Conservation (phyloP, 2,329 filamentous ascomycete species). For the Penicillium hesseltinei region DNA sequence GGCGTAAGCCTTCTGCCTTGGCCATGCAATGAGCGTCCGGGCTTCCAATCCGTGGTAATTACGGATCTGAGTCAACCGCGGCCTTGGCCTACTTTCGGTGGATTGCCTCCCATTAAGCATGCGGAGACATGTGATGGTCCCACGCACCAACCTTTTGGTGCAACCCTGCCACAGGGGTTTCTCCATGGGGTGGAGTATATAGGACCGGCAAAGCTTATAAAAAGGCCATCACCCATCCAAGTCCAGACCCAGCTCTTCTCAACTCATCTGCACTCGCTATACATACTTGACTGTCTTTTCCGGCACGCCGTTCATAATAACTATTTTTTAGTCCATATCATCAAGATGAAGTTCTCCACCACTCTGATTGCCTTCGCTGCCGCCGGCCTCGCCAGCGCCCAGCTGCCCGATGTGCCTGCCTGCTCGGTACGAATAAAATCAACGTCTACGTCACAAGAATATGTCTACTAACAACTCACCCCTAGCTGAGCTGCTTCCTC, state of each 20-base stretch:
- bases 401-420: constrained; percentile 45
- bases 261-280: constrained; percentile 18
- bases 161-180: constrained; percentile 9
- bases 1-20: constrained; percentile 14
- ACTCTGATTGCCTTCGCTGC: constrained; percentile 40
- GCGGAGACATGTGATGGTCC: constrained; percentile 16
- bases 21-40: constrained; percentile 10
- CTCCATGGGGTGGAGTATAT: neutral
- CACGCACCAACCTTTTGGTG: constrained; percentile 4
- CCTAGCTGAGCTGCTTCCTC: constrained; percentile 49
- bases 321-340: neutral
- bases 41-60: constrained; percentile 9
- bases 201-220: constrained; percentile 22
- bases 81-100: constrained; percentile 7
- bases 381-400: constrained; percentile 47
- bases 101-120: constrained; percentile 9
- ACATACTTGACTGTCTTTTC: constrained; percentile 22
- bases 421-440: constrained; percentile 44
- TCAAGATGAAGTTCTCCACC: constrained; percentile 37
- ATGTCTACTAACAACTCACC: neutral
- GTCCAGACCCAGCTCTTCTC: constrained; percentile 4
- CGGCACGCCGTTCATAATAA: constrained; percentile 4
- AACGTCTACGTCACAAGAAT: neutral
- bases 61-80: constrained; percentile 20
- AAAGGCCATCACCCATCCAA: constrained; percentile 14